Evolutionary conservation across 73 alveolate species (phyloP), one percentile per base, ranked within the genome.

Genomic region (Uronychia binucleata): DNA sequence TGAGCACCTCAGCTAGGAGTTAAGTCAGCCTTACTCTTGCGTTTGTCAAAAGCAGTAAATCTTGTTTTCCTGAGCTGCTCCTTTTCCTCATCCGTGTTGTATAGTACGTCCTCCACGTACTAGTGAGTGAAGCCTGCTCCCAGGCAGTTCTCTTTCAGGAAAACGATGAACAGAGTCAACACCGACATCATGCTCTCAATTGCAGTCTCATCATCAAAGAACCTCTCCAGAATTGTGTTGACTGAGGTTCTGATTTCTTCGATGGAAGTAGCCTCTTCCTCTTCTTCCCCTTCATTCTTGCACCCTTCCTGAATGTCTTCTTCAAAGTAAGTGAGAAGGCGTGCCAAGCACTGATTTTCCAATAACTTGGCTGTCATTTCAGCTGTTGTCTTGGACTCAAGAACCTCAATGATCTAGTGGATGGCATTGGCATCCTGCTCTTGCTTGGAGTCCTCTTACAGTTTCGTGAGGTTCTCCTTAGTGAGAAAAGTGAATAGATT

Each of bases 101-200:
- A 75, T 26, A 29, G 27, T 29, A 33, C 86, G 11, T 79, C 58
- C 27, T 29, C 28, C 30, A 67, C 86, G 28, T 67, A 8, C 58
- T 31, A 57, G 28, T 79, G 34, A 1, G 34, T 35, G 28, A 79
- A 79, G 1, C 29, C 14, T 25, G 86, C 79, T 0, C 86, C 86
- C 14, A 79, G 86, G 46, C 86, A 19, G 28, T 79, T 79, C 57
- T 79, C 86, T 46, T 79, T 79, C 86, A 79, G n/a, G n/a, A 33
- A 30, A 34, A 79, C 86, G 57, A 57, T 27, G 77, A 46, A 46
- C 19, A 46, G 67, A 46, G 19, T 19, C 19, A 46, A 46, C 67
- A 46, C n/a, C n/a, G n/a, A n/a, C n/a, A n/a, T n/a, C n/a, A 46
- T 5, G 67, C n/a, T 46, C 19, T 46, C 67, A 11, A 46, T 46